phyloP scores from a whole-genome alignment of 2,329 filamentous ascomycete genomes.

The Setomelanomma holmii region DNA sequence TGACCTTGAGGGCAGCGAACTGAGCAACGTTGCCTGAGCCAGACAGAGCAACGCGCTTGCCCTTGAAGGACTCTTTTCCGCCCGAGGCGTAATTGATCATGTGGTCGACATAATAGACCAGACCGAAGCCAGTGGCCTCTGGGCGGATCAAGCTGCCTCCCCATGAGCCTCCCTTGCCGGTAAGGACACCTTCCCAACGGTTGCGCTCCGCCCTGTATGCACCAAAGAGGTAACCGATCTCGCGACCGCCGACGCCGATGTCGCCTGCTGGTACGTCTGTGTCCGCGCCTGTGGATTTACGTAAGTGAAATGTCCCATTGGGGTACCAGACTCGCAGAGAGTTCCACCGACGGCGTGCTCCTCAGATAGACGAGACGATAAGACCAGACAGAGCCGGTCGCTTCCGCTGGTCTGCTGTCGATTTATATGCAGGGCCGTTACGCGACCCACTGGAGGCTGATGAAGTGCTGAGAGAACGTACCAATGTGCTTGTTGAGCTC shows the following conservation, averaged over 20 bases:
- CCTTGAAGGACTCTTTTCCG: slow-evolving; percentile 82
- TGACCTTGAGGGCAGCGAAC: slow-evolving; percentile 94
- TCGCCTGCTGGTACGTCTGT: slow-evolving; percentile 97
- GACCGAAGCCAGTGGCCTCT: slow-evolving; percentile 95
- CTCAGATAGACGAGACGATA: slow-evolving; percentile 16
- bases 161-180: slow-evolving; percentile 92
- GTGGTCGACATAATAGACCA: slow-evolving; percentile 72
- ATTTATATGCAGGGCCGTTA: slow-evolving; percentile 20
- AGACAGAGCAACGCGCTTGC: slow-evolving; percentile 94
- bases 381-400: slow-evolving; percentile 17
- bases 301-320: slow-evolving; percentile 49
- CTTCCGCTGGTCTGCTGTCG: slow-evolving; percentile 22
- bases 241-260: slow-evolving; percentile 89
- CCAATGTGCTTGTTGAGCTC: slow-evolving; percentile 91
- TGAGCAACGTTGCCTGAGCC: slow-evolving; percentile 98
- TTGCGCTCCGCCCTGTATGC: slow-evolving; percentile 88
- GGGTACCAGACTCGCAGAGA: slow-evolving; percentile 5
- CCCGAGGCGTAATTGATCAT: slow-evolving; percentile 77
- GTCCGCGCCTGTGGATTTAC: slow-evolving; percentile 67
- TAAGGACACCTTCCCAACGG: slow-evolving; percentile 94
- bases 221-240: slow-evolving; percentile 95
- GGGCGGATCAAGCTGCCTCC: slow-evolving; percentile 93
- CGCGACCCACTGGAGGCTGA: slow-evolving; percentile 17
- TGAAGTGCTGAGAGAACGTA: slow-evolving; percentile 22
- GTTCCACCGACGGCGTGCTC: slow-evolving; percentile 8